A percentile compares a stretch with the other conserved stretches of the same genome.
phyloP scores from a whole-genome alignment of 1,284 basidiomycete genomes.

The Ganoderma lingzhi region DNA sequence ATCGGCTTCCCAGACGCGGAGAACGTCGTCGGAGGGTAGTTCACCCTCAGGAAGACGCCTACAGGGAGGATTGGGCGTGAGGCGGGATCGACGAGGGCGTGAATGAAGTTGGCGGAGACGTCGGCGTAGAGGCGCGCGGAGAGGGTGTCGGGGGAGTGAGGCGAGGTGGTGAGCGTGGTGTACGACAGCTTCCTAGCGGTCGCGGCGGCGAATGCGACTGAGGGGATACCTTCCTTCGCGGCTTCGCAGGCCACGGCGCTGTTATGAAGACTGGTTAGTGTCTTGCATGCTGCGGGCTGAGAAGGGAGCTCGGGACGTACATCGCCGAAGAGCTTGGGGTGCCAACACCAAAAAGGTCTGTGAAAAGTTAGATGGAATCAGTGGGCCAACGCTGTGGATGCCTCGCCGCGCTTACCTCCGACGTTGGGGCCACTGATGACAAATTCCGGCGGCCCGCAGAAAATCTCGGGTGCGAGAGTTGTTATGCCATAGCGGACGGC shows the following conservation, averaged over 20 bases:
- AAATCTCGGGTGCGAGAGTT: slow-evolving; percentile 52
- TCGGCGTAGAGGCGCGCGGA: slow-evolving; percentile 50
- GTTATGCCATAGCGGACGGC: slow-evolving; percentile 55
- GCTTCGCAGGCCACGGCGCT: slow-evolving; percentile 59
- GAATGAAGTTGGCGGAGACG: slow-evolving; percentile 50
- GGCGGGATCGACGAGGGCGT: slow-evolving; percentile 45
- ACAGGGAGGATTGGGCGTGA: slow-evolving; percentile 48
- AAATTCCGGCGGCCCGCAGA: slow-evolving; percentile 53
- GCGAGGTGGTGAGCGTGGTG: slow-evolving; percentile 49
- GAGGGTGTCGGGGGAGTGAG: slow-evolving; percentile 43
- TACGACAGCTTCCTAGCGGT: slow-evolving; percentile 51
- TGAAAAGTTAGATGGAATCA: not conserved
- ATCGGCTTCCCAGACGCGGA: slow-evolving; percentile 31
- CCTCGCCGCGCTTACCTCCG: not conserved
- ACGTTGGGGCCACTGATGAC: slow-evolving; percentile 61
- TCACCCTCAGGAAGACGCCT: slow-evolving; percentile 56
- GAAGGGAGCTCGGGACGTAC: slow-evolving; percentile 41
- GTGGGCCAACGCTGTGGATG: no score
- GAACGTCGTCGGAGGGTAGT: slow-evolving; percentile 50
- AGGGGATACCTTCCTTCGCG: slow-evolving; percentile 54
- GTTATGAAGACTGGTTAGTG: not conserved
- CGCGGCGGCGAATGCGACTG: slow-evolving; percentile 57
- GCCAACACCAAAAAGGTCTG: slow-evolving; percentile 50
- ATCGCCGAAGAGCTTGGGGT: slow-evolving; percentile 54
- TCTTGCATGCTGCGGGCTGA: no score